These are phyloP conservation scores for Candida corydali DNA, from an alignment of 805 yeast species.

Conservation along the genomic window DNA sequence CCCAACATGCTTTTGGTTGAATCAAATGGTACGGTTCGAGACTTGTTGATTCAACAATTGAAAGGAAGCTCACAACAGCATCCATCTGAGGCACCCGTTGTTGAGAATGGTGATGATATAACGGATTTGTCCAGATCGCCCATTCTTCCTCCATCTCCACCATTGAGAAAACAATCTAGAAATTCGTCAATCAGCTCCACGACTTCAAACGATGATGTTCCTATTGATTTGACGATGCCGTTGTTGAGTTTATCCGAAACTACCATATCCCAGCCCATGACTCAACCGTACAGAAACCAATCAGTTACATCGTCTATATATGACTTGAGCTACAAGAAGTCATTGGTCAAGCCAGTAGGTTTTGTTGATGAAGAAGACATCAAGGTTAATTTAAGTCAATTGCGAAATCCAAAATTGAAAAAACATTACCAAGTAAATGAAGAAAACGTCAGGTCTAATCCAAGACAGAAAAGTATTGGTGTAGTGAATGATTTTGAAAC, in stretches of 20 bases:
- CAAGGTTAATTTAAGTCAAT: constrained; percentile 15
- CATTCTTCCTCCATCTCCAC: constrained; percentile 4
- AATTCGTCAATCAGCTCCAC: constrained; percentile 19
- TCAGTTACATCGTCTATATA: constrained; percentile 22
- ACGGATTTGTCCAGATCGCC: constrained; percentile 15
- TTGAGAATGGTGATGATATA: constrained; percentile 14
- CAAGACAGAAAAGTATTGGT: constrained; percentile 15
- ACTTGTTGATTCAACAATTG: constrained; percentile 7
- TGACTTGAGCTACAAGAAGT: constrained; percentile 12
- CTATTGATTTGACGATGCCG: constrained; percentile 29
- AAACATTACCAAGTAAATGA: constrained; percentile 20
- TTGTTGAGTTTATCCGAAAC: constrained; percentile 23
- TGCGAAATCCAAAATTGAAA: constrained; percentile 25
- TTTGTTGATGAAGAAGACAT: constrained; percentile 21
- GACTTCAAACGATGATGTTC: constrained; percentile 12
- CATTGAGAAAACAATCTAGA: constrained; percentile 10
- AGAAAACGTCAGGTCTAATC: constrained; percentile 1
- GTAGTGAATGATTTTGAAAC: constrained; percentile 8
- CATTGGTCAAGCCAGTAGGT: constrained; percentile 16
- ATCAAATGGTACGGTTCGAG: constrained; percentile 3
- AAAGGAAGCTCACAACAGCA: background rate
- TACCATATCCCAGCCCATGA: constrained; percentile 12
- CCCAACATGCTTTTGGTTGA: background rate
- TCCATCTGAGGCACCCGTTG: background rate
- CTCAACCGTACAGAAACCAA: constrained; percentile 15